Conservation (phyloP, 2,329 filamentous ascomycete genomes). For the Balansia obtecta region DNA sequence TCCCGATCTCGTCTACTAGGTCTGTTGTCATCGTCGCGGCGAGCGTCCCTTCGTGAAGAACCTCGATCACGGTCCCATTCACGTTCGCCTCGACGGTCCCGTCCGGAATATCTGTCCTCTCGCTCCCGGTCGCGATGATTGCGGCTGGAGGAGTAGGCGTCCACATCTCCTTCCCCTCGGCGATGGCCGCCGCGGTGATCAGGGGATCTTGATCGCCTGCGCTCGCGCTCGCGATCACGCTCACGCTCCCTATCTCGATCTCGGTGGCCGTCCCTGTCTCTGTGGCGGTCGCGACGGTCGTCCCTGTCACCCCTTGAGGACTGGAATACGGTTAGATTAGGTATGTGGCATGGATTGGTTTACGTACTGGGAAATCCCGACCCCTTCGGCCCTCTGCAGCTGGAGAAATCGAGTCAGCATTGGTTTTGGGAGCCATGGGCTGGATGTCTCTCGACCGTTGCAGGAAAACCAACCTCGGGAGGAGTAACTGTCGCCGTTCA, state of each 20-base stretch:
- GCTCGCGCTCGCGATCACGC: conserved; percentile 36
- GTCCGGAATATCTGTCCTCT: conserved; percentile 76
- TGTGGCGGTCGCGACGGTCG: conserved; percentile 42
- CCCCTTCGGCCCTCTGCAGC: conserved; percentile 36
- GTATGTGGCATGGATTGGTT: conserved; percentile 1
- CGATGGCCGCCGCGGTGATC: conserved; percentile 49
- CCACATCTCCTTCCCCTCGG: conserved; percentile 65
- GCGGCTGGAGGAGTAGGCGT: conserved; percentile 86
- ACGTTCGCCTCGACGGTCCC: conserved; percentile 55
- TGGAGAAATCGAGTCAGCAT: conserved; percentile 11
- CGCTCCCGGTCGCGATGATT: conserved; percentile 88
- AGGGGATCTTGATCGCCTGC: conserved; percentile 78
- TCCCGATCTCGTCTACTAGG: conserved; percentile 47
- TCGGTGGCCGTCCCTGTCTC: conserved; percentile 24
- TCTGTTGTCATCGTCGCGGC: conserved; percentile 53
- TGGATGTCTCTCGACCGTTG: background rate
- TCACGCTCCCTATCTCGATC: conserved; percentile 22
- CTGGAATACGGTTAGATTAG: conserved; percentile 14
- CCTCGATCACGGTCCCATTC: conserved; percentile 65
- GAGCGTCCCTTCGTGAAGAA: conserved; percentile 45
- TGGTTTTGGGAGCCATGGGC: background rate
- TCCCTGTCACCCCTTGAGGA: conserved; percentile 19
- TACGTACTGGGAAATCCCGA: conserved; percentile 42
- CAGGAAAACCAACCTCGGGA: conserved; percentile 39
- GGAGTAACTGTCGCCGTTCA: conserved; percentile 80